These are phyloP conservation scores for Pterocarpus santalinus DNA, from an alignment of 306 rosid genomes.

Conservation along the genomic window DNA sequence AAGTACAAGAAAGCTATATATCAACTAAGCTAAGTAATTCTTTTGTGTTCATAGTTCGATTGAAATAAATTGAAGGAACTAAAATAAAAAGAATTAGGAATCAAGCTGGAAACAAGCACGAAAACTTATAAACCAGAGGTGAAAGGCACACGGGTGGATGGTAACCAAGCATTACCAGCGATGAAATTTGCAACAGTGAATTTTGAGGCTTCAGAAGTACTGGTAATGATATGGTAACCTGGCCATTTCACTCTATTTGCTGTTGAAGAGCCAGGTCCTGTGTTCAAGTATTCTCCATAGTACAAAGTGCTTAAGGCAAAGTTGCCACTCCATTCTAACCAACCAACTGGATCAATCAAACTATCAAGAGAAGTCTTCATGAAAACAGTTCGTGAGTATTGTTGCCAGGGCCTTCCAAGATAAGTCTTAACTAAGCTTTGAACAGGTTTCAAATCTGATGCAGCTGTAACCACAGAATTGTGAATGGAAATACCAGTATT, in stretches of 20 bases:
- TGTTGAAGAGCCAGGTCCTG: slow-evolving; percentile 28
- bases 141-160: background rate
- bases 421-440: slow-evolving; percentile 52
- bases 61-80: no score
- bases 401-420: slow-evolving; percentile 76
- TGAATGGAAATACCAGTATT: slow-evolving; percentile 79
- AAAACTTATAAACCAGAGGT: background rate
- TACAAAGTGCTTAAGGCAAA: slow-evolving; percentile 62
- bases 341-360: slow-evolving; percentile 65
- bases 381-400: slow-evolving; percentile 63
- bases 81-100: no score
- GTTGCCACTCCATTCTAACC: slow-evolving; percentile 75
- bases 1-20: no score
- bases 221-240: slow-evolving; percentile 9
- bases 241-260: background rate
- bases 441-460: slow-evolving; percentile 47
- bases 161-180: slow-evolving; percentile 22
- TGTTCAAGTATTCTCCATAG: slow-evolving; percentile 63
- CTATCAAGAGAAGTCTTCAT: slow-evolving; percentile 68
- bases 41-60: no score
- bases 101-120: no score
- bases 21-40: no score
- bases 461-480: slow-evolving; percentile 53
- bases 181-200: slow-evolving; percentile 6
- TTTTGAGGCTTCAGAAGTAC: slow-evolving; percentile 21